phyloP scores from a whole-genome alignment of 352 stramenopile species.

The Peronosclerospora sorghi region DNA sequence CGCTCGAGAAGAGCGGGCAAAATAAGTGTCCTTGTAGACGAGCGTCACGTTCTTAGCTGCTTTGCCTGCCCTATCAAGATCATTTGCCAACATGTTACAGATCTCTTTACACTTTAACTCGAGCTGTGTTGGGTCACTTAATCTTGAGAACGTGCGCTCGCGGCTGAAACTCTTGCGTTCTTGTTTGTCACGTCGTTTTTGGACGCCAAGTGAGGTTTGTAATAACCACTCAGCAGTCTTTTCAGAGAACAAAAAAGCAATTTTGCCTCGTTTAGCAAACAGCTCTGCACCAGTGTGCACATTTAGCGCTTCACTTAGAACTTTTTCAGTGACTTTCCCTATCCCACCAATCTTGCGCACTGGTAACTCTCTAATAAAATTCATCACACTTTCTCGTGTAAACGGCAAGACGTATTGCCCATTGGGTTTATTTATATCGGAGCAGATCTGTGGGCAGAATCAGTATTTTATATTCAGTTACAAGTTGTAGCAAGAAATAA shows the following conservation, averaged over 20 bases:
- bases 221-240: conserved; percentile 63
- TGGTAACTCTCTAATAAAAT: conserved; percentile 83
- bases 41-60: conserved; percentile 52
- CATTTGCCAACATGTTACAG: conserved; percentile 38
- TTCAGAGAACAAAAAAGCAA: conserved; percentile 57
- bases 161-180: conserved; percentile 75
- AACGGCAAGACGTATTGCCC: conserved; percentile 88
- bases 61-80: conserved; percentile 33
- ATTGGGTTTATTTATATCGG: conserved; percentile 95
- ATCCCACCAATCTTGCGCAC: conserved; percentile 92
- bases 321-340: conserved; percentile 93
- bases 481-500: background rate
- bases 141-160: conserved; percentile 51
- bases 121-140: conserved; percentile 31
- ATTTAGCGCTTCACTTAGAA: conserved; percentile 59
- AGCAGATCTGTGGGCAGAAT: conserved; percentile 69
- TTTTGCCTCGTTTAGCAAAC: conserved; percentile 38
- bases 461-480: conserved; percentile 1
- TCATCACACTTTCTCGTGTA: conserved; percentile 52
- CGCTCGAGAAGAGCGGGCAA: conserved; percentile 43
- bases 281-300: conserved; percentile 82
- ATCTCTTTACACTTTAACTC: conserved; percentile 59
- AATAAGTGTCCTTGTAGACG: conserved; percentile 63
- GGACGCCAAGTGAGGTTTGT: conserved; percentile 57
- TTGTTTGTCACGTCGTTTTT: conserved; percentile 30